Percentiles rank a stretch among this genome's conserved stretches.
These are phyloP conservation scores for Thraustochytrium sp. DNA, from an alignment of 352 stramenopile species.

Conservation along the genomic window DNA sequence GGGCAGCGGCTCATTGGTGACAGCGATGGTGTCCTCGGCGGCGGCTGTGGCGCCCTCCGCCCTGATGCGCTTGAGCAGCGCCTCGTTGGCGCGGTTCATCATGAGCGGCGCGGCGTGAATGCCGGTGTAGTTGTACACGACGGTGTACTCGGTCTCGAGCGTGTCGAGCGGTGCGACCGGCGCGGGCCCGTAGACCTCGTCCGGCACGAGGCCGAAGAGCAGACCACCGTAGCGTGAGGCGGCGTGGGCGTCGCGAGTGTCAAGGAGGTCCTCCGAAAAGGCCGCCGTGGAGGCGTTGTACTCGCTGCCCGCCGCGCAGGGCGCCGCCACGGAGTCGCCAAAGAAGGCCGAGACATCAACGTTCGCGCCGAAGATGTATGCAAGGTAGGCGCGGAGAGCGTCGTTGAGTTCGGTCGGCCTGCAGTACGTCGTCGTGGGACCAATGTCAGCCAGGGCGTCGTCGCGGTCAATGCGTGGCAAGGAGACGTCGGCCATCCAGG, in stretches of 20 bases:
- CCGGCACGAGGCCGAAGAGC: not conserved
- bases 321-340: not conserved
- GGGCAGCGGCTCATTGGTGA: not conserved
- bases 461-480: not conserved
- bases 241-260: not conserved
- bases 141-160: slow-evolving; percentile 8
- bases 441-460: not conserved
- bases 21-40: not conserved
- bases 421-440: not conserved
- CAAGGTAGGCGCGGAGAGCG: not conserved
- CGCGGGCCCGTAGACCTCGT: not conserved
- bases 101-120: not conserved
- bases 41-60: no score
- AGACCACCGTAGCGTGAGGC: not conserved
- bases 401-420: not conserved
- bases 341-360: not conserved
- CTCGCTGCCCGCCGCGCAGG: not conserved
- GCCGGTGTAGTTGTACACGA: slow-evolving; percentile 8
- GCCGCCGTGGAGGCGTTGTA: not conserved
- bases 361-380: not conserved
- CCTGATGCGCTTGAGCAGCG: not conserved
- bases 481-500: not conserved
- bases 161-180: no score
- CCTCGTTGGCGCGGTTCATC: slow-evolving; percentile 7
- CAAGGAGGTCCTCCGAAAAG: not conserved